These are phyloP conservation scores for Ramaria rubella DNA, from an alignment of 768 basidiomycete species.

Conservation along the genomic window DNA sequence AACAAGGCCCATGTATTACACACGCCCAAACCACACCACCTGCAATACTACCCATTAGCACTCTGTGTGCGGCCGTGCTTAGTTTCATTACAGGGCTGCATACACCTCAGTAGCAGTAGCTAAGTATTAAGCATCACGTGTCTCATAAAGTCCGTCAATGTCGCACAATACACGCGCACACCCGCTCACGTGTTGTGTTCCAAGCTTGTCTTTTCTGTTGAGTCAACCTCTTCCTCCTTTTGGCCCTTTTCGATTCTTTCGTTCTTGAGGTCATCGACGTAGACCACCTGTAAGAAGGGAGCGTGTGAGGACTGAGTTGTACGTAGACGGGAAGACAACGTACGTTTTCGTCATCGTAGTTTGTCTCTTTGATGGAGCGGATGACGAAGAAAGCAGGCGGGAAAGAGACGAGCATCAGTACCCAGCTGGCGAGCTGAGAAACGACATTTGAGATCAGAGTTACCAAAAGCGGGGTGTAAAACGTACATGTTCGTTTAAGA, in stretches of 20 bases:
- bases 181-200: neutral
- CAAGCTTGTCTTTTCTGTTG: neutral
- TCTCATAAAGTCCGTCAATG: neutral
- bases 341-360: slow-evolving; percentile 30
- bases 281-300: slow-evolving; percentile 11
- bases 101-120: too few relatives aligned
- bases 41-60: too few relatives aligned
- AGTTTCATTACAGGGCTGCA: too few relatives aligned
- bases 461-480: neutral
- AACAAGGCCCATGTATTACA: too few relatives aligned
- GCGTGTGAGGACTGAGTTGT: slow-evolving; percentile 12
- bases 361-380: slow-evolving; percentile 31
- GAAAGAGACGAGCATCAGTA: slow-evolving; percentile 30
- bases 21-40: too few relatives aligned
- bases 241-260: neutral
- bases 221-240: too few relatives aligned
- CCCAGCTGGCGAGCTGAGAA: slow-evolving; percentile 29
- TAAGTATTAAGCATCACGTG: too few relatives aligned
- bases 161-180: neutral
- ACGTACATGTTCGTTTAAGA: slow-evolving; percentile 34
- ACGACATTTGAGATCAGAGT: neutral
- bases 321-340: slow-evolving; percentile 7
- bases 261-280: slow-evolving; percentile 5
- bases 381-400: slow-evolving; percentile 30
- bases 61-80: too few relatives aligned